Conservation (phyloP, 768 basidiomycete genomes). For the Hygrocybe punicea region DNA sequence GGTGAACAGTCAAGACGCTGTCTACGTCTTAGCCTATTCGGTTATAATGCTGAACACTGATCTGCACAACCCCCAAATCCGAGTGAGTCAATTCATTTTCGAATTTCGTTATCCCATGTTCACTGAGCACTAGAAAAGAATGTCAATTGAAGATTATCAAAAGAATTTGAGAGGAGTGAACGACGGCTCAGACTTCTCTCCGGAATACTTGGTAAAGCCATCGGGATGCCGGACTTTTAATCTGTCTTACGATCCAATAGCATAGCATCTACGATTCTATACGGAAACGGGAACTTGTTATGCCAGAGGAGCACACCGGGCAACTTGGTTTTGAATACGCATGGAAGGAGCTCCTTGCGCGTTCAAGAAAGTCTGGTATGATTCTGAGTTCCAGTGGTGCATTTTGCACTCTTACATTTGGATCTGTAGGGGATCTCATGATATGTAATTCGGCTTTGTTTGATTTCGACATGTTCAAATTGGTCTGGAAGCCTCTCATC, state of each 20-base stretch:
- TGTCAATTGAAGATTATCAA: constrained; percentile 93
- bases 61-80: constrained; percentile 88
- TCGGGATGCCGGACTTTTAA: neutral
- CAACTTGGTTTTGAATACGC: constrained; percentile 98
- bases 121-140: constrained; percentile 71
- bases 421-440: constrained; percentile 58
- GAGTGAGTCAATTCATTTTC: constrained; percentile 46
- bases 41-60: constrained; percentile 99
- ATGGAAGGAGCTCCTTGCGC: constrained; percentile 90
- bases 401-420: neutral
- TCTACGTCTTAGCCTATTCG: constrained; percentile 90
- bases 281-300: constrained; percentile 87
- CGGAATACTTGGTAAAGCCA: constrained; percentile 72
- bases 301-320: constrained; percentile 97
- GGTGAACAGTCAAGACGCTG: constrained; percentile 87
- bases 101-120: neutral
- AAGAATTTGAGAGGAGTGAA: constrained; percentile 93
- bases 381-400: neutral
- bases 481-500: constrained; percentile 89
- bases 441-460: constrained; percentile 76
- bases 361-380: constrained; percentile 77
- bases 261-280: constrained; percentile 92
- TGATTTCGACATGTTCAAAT: constrained; percentile 90
- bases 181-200: constrained; percentile 73
- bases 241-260: constrained; percentile 40